phyloP scores from a whole-genome alignment of 1,139 yeast species.

The Zygotorulaspora mrakii region DNA sequence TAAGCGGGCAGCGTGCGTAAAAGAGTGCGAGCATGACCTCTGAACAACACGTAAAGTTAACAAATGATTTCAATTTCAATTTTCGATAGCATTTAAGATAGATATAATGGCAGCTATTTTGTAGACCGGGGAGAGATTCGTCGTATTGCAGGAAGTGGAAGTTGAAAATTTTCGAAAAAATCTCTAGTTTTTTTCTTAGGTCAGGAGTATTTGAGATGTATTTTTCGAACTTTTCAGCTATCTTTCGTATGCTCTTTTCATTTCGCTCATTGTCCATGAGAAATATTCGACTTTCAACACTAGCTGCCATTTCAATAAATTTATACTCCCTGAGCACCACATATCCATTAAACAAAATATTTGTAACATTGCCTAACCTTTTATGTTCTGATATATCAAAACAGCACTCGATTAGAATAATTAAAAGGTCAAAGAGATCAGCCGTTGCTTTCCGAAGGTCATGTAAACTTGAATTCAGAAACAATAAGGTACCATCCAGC shows the following conservation, averaged over 20 bases:
- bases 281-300: constrained; percentile 14
- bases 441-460: constrained; percentile 1
- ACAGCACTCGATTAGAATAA: constrained; percentile 19
- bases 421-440: constrained; percentile 9
- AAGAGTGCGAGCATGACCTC: constrained; percentile 27
- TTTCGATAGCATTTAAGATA: constrained; percentile 16
- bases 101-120: constrained; percentile 20
- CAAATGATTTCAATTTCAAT: constrained; percentile 8
- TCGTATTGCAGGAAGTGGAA: constrained; percentile 16
- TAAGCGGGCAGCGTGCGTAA: constrained; percentile 20
- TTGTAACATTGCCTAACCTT: constrained; percentile 35
- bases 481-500: constrained; percentile 21
- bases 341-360: constrained; percentile 34
- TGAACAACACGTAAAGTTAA: constrained; percentile 16
- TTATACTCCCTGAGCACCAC: constrained; percentile 17
- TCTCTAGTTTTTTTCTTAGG: constrained; percentile 6
- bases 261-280: constrained; percentile 5
- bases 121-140: constrained; percentile 15
- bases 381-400: constrained; percentile 25
- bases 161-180: constrained; percentile 26
- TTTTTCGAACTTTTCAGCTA: constrained; percentile 26
- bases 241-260: constrained; percentile 12
- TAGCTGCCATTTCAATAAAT: constrained; percentile 11
- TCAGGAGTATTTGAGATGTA: constrained; percentile 21
- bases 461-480: constrained; percentile 18